Base-by-base conservation (phyloP, 139 green algal genomes). In the Chlorella sp. region DNA sequence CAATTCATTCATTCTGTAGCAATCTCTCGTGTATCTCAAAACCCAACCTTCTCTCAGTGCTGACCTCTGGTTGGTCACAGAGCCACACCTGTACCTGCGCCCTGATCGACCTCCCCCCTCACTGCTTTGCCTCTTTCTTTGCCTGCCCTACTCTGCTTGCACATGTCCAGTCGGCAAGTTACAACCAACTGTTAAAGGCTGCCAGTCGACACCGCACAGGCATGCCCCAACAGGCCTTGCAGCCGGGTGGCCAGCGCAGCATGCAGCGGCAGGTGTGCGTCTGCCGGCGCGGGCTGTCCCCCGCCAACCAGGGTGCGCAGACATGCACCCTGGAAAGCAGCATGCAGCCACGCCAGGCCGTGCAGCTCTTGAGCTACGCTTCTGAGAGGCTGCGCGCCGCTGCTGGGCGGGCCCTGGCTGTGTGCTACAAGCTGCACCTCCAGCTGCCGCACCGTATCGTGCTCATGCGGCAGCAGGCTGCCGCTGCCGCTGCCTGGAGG, bases 241-340 rank as follows among this genome's bases (percentile, higher is more conserved):
- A 84, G 44, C n/a, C 30, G 63, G 17, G 15, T 32, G 18, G n/a
- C 63, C 17, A 75, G 38, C 16, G 78, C 78, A 26, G 78, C 78
- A n/a, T 84, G 78, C 30, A 84, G 23, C 11, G 78, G 78, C 28
- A 84, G 78, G 64, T 84, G 78, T 28, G 78, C 78, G 26, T 74
- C 78, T 26, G n/a, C 36, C 5, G 41, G 28, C 12, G 78, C 64
- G 16, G 63, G 39, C 64, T 34, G 63, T 0, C 78, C 63, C 5
- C 63, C 41, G 17, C 63, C 78, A 23, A 26, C 64, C 25, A 64
- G n/a, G 13, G 36, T 62, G 60, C 36, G 76, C 57, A 82, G 25
- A 36, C 76, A 57, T 18, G 76, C 76, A 18, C 60, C 76, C 38
- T 82, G 76, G 39, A 72, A 82, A 21, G 78, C 78, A 16, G 78